phyloP scores from a whole-genome alignment of 1,139 yeast genomes.

The Pichia sp. region DNA sequence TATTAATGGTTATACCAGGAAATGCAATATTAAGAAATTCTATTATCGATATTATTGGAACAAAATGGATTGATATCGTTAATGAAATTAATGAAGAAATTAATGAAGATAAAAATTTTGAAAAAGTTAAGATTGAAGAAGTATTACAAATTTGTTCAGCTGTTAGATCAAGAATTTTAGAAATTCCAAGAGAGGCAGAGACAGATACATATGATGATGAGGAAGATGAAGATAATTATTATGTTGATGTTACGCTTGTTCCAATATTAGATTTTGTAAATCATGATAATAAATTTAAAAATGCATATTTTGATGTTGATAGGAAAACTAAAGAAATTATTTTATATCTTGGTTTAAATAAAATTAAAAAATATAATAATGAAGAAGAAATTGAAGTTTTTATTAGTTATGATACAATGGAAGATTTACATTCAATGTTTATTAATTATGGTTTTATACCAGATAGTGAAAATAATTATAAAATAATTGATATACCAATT shows the following conservation, averaged over 20 bases:
- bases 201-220: constrained; percentile 21
- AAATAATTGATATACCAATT: constrained; percentile 26
- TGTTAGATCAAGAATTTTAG: constrained; percentile 52
- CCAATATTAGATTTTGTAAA: constrained; percentile 66
- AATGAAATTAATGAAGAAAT: constrained; percentile 17
- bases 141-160: constrained; percentile 41
- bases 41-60: constrained; percentile 16
- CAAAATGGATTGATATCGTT: constrained; percentile 19
- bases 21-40: constrained; percentile 18
- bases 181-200: constrained; percentile 45
- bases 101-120: background rate
- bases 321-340: constrained; percentile 40
- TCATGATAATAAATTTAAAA: constrained; percentile 40
- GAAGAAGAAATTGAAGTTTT: constrained; percentile 35
- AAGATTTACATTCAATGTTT: constrained; percentile 42
- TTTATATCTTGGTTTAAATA: constrained; percentile 29
- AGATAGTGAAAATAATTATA: constrained; percentile 15
- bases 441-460: constrained; percentile 58
- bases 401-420: constrained; percentile 45
- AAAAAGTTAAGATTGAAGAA: constrained; percentile 9
- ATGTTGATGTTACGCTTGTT: constrained; percentile 50
- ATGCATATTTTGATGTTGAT: constrained; percentile 61
- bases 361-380: background rate
- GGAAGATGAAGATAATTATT: constrained; percentile 33
- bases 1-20: constrained; percentile 22